Base-by-base conservation (phyloP, 2,329 filamentous ascomycete genomes). In the Aspergillus novoparasiticus region DNA sequence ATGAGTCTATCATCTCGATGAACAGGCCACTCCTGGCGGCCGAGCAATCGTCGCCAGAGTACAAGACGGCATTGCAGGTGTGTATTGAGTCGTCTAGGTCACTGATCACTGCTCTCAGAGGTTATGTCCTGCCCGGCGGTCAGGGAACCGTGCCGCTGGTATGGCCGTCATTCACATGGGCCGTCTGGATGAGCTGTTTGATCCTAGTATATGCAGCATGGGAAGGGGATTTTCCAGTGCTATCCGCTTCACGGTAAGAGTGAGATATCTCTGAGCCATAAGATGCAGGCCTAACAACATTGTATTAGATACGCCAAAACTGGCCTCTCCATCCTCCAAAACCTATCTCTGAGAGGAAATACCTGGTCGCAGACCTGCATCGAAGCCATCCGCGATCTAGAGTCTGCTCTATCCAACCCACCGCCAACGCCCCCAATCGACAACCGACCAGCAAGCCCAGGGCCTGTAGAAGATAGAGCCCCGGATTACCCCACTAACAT, bases 101-200 rank as follows among this genome's bases (percentile, higher is more conserved):
- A 0, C 80, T 85, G 26, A 79, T 84, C 9, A 80, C 76, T 6
- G 75, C 76, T 0, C 69, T 83, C 32, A 79, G 63, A 36, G 79
- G 62, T 58, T 71, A 70, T 57, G 69, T 64, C 64, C 71, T 64
- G 43, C 62, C 51, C 39, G 8, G 64, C 39, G 21, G 45, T 30
- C 4, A 11, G 51, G 28, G 21, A 16, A 19, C 32, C 26, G 61
- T 60, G 8, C 78, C 81, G 0, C 70, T 85, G 28, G 70, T 83
- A 0, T 85, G 83, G 82, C 83, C 83, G 3, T 83, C 82, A 0
- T 83, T 83, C 45, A 85, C 83, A 0, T 85, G 83, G 83, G 80
- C 80, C 1, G 76, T 83, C 0, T 85, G 83, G 83, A 85, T 85
- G 66, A 84, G 82, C 61, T 81, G 81, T 1, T 82, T 85, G 45